Base-by-base conservation (phyloP, 768 basidiomycete species). In the Austroboletus festivus region DNA sequence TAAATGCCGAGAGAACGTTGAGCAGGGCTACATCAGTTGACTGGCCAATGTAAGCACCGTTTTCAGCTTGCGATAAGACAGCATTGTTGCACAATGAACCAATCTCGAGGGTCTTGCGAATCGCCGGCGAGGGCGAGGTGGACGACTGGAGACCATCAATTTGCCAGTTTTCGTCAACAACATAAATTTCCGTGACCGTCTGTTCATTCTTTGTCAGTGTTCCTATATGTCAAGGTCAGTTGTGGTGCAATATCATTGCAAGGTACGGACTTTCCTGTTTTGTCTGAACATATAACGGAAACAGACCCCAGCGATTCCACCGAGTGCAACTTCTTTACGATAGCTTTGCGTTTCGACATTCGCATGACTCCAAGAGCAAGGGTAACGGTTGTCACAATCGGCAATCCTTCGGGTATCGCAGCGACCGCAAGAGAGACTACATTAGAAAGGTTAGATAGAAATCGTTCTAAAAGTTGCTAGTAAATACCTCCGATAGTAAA, bases 231-330 rank as follows among this genome's bases (percentile, higher is more conserved):
- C 42, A 33, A 45, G 33, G 28, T 55, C 44, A 52, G 37, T 41
- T 20, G 18, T 4, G 23, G 19, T 35, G 34, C 7, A 38, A 38
- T 7, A 21, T 30, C 12, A 12, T 38, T 16, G 0, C 35, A 8
- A 30, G 11, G 10, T 24, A 10, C 3, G 9, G 9, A 55, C 77
- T 43, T 55, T 83, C 91, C 93, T 38, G 95, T 97, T 70, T 97
- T 98, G 69, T 97, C 94, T 3, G 93, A 93, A 62, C 94, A 98
- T 53, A 98, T 94, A 9, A 98, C 94, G n/a, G 89, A 93, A 12
- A 97, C 91, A 3, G 89, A 91, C 2, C 94, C 94, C 3, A 98
- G 73, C 0, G 93, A 83, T 67, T 98, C 94, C 3, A 98, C 94
- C 3, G 90, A 93, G 54, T 93, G 95, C 38, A 97, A 71, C 62